phyloP scores from a whole-genome alignment of 192 early-diverging fungal species.

The Linnemannia zychae region DNA sequence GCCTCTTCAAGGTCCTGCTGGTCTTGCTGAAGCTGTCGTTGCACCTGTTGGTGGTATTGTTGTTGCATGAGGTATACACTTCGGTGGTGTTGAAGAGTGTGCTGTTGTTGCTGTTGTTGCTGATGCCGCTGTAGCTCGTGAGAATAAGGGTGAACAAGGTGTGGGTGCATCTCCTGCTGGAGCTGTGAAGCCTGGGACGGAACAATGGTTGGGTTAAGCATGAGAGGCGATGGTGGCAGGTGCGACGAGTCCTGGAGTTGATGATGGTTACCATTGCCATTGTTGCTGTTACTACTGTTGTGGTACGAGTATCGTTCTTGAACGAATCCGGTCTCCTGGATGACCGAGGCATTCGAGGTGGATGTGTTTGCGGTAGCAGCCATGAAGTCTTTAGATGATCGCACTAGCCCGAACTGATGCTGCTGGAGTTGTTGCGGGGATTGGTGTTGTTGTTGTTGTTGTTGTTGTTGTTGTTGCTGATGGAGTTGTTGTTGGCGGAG shows the following conservation, averaged over 20 bases:
- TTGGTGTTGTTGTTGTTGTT: not conserved
- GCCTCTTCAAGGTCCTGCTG: not conserved
- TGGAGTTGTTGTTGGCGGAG: conserved; percentile 26
- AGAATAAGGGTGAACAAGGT: conserved; percentile 2
- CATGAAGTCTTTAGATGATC: conserved; percentile 1
- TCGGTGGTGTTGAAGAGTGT: conserved; percentile 18
- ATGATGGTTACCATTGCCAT: not conserved
- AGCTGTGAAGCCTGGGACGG: conserved; percentile 16
- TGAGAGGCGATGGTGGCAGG: conserved; percentile 11
- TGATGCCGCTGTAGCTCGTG: conserved; percentile 3
- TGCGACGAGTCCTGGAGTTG: not conserved
- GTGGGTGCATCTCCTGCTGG: conserved; percentile 7
- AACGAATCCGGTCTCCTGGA: conserved; percentile 4
- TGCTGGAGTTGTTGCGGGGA: conserved; percentile 5
- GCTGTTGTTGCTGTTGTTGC: not conserved
- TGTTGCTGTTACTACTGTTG: not conserved
- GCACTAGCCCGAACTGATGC: not conserved
- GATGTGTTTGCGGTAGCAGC: not conserved
- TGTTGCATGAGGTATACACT: conserved; percentile 8
- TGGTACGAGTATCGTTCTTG: conserved; percentile 19
- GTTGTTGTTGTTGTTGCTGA: conserved; percentile 3
- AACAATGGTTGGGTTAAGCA: conserved; percentile 30
- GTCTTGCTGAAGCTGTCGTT: not conserved
- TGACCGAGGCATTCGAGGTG: not conserved
- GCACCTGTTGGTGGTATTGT: conserved; percentile 8